A percentile compares a stretch with the other conserved stretches of the same genome.
phyloP scores from a whole-genome alignment of 1,284 basidiomycete species.

The Coniferiporia weirii region DNA sequence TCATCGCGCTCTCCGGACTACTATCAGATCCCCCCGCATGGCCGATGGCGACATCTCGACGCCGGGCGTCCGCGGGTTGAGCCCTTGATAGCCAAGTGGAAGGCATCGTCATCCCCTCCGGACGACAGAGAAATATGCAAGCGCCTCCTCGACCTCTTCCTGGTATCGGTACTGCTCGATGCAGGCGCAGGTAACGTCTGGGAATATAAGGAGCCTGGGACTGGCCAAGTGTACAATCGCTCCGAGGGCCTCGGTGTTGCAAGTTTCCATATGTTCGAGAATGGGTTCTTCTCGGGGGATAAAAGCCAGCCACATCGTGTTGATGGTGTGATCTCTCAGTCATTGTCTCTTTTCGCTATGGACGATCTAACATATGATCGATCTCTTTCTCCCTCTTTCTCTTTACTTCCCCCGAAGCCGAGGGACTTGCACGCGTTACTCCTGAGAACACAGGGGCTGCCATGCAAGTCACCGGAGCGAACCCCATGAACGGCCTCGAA shows the following conservation, averaged over 20 bases:
- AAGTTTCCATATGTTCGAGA: constrained; percentile 83
- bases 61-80: constrained; percentile 57
- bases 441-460: constrained; percentile 56
- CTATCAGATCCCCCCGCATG: constrained; percentile 81
- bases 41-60: constrained; percentile 88
- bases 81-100: constrained; percentile 56
- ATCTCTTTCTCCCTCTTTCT: neutral
- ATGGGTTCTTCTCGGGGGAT: constrained; percentile 78
- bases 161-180: constrained; percentile 90
- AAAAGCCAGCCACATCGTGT: constrained; percentile 61
- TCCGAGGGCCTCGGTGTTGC: constrained; percentile 94
- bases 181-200: constrained; percentile 88
- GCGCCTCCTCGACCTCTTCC: constrained; percentile 83
- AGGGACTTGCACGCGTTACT: constrained; percentile 65
- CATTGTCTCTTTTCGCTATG: neutral
- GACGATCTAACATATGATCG: neutral
- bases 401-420: constrained; percentile 43
- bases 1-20: neutral
- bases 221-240: constrained; percentile 59
- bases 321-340: constrained; percentile 52
- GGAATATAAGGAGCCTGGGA: constrained; percentile 65
- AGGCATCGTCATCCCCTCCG: constrained; percentile 38
- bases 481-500: constrained; percentile 89
- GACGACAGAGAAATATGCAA: constrained; percentile 60
- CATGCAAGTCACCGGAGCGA: constrained; percentile 76